Percentiles rank a stretch among this genome's conserved stretches.
Evolutionary conservation across 1,139 yeast genomes (phyloP).

Genomic region (Candida albicans): DNA sequence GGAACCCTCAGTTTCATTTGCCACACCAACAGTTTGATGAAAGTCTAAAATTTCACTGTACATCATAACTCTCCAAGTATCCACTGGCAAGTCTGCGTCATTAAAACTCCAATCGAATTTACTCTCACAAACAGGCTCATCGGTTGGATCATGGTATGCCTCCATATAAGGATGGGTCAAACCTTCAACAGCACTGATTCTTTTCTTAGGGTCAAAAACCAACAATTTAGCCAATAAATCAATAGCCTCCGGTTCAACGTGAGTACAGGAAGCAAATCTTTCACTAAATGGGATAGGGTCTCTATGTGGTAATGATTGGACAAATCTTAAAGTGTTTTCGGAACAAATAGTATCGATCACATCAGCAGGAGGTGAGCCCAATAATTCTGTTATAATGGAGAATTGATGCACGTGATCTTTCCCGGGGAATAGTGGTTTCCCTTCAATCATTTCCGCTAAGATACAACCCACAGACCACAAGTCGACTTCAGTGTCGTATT

Average conservation of each 20-base stretch:
- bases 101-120: slow-evolving; percentile 98
- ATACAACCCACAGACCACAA: slow-evolving; percentile 99
- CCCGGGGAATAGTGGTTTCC: slow-evolving; percentile 98
- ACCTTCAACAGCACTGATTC: slow-evolving; percentile 91
- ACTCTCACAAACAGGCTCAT: slow-evolving; percentile 91
- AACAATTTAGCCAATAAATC: slow-evolving; percentile 88
- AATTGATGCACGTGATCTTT: slow-evolving; percentile 98
- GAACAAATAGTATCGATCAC: slow-evolving; percentile 95
- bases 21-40: slow-evolving; percentile 64
- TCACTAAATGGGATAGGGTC: slow-evolving; percentile 87
- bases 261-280: slow-evolving; percentile 64
- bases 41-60: slow-evolving; percentile 94
- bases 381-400: slow-evolving; percentile 89
- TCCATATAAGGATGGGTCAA: slow-evolving; percentile 88
- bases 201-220: slow-evolving; percentile 89
- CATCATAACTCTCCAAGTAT: slow-evolving; percentile 99
- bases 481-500: slow-evolving; percentile 97
- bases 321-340: slow-evolving; percentile 92
- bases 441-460: slow-evolving; percentile 97
- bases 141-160: slow-evolving; percentile 98
- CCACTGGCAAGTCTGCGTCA: slow-evolving; percentile 96
- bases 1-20: slow-evolving; percentile 8
- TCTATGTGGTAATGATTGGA: slow-evolving; percentile 87
- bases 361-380: slow-evolving; percentile 96
- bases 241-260: slow-evolving; percentile 88